Base-by-base conservation (phyloP, 2,329 filamentous ascomycete species). In the Epichloe aotearoae region DNA sequence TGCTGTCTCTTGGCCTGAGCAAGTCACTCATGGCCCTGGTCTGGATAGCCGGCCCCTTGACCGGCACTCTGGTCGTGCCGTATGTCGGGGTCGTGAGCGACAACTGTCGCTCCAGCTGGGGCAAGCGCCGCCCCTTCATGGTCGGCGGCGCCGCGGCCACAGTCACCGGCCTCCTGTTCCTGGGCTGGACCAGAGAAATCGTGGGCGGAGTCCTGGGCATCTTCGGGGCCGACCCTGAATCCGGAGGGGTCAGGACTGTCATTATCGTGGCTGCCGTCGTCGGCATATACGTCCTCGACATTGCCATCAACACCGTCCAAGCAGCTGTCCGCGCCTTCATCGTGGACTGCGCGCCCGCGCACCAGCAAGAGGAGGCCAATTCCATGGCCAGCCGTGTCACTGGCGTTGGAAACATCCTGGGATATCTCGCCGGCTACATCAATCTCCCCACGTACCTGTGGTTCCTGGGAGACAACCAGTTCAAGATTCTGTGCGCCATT, bases 241-340 rank as follows among this genome's bases (percentile, higher is more conserved):
- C 84, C 0, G 59, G 75, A 7, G 78, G 74, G 3, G 83, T 86
- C 44, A 83, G 80, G 60, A 75, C 74, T 3, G 71, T 74, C 41
- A 79, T 86, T 46, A 91, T 95, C 57, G 71, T 88, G 34, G 76
- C 88, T 52, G 91, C 91, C 7, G 88, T 95, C 5, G 63, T 89
- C 33, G 84, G 89, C 70, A 86, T 97, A 59, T 97, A 95, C 67
- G 74, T 93, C 47, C 76, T 97, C 47, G 91, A 97, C 65, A 93
- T 97, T 66, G 82, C 90, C 60, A 93, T 97, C 71, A 97, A 97
- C 68, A 93, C 90, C 78, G 88, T 97, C 36, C 91, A 97, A 76
- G 91, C 93, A 46, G 86, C 83, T 4, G 86, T 96, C 61, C 80
- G 90, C 56, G 88, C 90, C 23, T 95, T 94, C 64, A 95, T 97